phyloP scores from a whole-genome alignment of 2,329 filamentous ascomycete species.

The Alternaria sp. region DNA sequence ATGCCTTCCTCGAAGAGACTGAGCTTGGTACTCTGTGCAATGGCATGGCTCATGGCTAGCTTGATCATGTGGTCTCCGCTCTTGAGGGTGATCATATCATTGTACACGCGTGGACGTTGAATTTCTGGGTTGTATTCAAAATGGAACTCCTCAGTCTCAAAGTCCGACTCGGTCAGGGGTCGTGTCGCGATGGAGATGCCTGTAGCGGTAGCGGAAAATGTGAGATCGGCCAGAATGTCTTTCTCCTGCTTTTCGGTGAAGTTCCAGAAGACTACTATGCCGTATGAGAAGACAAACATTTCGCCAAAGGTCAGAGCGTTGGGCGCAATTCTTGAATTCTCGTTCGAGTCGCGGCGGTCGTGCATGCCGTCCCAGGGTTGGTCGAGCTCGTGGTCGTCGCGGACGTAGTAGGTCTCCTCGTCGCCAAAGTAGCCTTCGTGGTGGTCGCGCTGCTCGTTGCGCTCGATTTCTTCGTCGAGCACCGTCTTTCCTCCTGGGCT shows the following conservation, averaged over 20 bases:
- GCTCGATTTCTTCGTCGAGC: conserved; percentile 93
- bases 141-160: conserved; percentile 97
- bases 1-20: conserved; percentile 97
- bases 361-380: conserved; percentile 30
- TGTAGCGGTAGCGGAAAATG: conserved; percentile 78
- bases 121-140: conserved; percentile 94
- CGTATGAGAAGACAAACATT: conserved; percentile 97
- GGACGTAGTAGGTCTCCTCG: conserved; percentile 64
- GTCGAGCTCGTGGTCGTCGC: conserved; percentile 44
- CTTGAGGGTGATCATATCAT: conserved; percentile 98
- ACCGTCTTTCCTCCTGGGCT: conserved; percentile 92
- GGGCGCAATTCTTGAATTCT: conserved; percentile 65
- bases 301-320: conserved; percentile 85
- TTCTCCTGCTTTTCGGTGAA: conserved; percentile 96
- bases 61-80: conserved; percentile 99
- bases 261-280: conserved; percentile 98
- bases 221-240: conserved; percentile 92
- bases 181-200: conserved; percentile 75
- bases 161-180: conserved; percentile 85
- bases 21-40: conserved; percentile 95
- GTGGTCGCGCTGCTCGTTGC: conserved; percentile 87
- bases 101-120: conserved; percentile 89
- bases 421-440: conserved; percentile 91
- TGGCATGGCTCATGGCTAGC: conserved; percentile 94
- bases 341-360: conserved; percentile 34